These are phyloP conservation scores for Skeletonema tropicum DNA, from an alignment of 108 stramenopile genomes.

Conservation along the genomic window DNA sequence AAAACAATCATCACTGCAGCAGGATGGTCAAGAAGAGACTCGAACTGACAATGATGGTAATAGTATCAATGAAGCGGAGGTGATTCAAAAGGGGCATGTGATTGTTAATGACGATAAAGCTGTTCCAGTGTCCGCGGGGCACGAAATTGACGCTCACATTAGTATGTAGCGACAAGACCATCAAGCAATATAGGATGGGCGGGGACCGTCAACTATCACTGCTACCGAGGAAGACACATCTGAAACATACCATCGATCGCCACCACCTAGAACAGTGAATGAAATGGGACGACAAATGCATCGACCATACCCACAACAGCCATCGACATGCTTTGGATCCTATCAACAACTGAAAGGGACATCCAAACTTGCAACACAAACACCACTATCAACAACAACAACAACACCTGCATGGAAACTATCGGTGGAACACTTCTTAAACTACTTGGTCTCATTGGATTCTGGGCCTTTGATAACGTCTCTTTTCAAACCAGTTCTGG, in stretches of 20 bases:
- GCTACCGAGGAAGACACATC: background rate
- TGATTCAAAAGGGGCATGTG: too few relatives aligned
- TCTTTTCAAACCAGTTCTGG: constrained; percentile 66
- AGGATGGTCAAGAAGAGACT: too few relatives aligned
- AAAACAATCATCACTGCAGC: too few relatives aligned
- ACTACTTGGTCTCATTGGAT: constrained; percentile 71
- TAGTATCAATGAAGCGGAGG: too few relatives aligned
- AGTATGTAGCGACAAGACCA: too few relatives aligned
- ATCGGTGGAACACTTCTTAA: constrained; percentile 65
- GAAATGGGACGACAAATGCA: constrained; percentile 43
- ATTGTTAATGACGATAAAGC: too few relatives aligned
- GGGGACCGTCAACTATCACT: constrained; percentile 26
- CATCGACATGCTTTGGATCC: constrained; percentile 25
- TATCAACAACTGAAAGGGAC: constrained; percentile 6
- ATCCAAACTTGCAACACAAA: background rate
- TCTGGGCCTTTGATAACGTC: constrained; percentile 83
- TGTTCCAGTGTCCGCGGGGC: too few relatives aligned
- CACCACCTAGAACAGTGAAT: constrained; percentile 16
- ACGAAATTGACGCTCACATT: too few relatives aligned
- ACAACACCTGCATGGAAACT: constrained; percentile 56
- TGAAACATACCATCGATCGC: background rate
- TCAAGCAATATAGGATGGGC: constrained; percentile 63
- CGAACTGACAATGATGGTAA: too few relatives aligned
- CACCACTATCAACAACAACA: too few relatives aligned
- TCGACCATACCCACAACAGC: constrained; percentile 35